Evolutionary conservation across 2,329 filamentous ascomycete genomes (phyloP).

Genomic region (Botrytis cinerea): DNA sequence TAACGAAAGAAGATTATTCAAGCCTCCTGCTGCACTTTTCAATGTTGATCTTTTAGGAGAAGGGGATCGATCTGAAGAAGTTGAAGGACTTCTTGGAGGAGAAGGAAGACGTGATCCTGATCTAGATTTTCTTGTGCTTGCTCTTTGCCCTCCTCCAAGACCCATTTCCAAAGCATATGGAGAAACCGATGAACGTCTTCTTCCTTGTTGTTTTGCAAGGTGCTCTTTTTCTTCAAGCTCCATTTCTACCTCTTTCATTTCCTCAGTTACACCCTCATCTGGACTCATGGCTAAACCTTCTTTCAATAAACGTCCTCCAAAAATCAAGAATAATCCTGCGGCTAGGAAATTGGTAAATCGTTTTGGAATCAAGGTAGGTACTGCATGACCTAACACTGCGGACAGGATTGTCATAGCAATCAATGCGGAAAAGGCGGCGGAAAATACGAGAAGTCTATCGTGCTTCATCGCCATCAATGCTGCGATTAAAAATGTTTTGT

Average conservation of each 20-base stretch:
- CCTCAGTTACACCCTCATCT: constrained; percentile 88
- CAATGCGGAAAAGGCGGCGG: constrained; percentile 87
- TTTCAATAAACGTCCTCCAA: constrained; percentile 78
- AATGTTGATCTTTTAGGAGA: constrained; percentile 45
- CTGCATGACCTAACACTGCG: constrained; percentile 86
- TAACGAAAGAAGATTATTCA: constrained; percentile 84
- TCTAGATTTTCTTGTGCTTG: constrained; percentile 67
- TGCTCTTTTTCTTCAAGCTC: constrained; percentile 94
- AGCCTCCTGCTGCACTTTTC: constrained; percentile 57
- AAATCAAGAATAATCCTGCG: constrained; percentile 81
- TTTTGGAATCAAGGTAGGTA: constrained; percentile 87
- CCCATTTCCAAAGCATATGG: constrained; percentile 82
- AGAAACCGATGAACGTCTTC: constrained; percentile 67
- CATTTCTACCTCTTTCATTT: constrained; percentile 96
- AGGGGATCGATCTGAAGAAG: constrained; percentile 62
- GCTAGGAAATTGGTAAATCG: constrained; percentile 88
- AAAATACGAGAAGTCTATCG: constrained; percentile 88
- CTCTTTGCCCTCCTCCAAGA: constrained; percentile 52
- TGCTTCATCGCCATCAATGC: constrained; percentile 99
- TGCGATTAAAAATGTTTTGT: constrained; percentile 97
- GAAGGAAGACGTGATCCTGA: constrained; percentile 77
- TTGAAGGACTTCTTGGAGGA: constrained; percentile 76
- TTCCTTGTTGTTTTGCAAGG: constrained; percentile 64
- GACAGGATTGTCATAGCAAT: constrained; percentile 95
- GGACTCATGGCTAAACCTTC: constrained; percentile 89